A percentile compares a stretch with the other conserved stretches of the same genome.
phyloP scores from a whole-genome alignment of 2,329 filamentous ascomycete species.

The Pseudopyricularia javanii region DNA sequence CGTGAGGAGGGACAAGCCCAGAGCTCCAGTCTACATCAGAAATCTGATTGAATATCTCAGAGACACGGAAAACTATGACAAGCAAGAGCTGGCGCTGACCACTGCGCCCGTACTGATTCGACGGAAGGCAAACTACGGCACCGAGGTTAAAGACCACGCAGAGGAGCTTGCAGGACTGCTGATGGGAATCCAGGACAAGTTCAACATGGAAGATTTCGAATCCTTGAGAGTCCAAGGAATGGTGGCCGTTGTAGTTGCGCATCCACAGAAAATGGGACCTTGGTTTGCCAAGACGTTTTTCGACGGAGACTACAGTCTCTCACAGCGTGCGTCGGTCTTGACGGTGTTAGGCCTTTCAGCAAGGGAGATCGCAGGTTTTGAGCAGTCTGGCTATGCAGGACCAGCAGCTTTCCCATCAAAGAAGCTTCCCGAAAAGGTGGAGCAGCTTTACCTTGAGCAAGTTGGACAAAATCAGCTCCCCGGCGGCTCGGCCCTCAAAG shows the following conservation, averaged over 20 bases:
- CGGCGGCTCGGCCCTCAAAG: slow-evolving; percentile 24
- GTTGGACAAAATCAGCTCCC: slow-evolving; percentile 5
- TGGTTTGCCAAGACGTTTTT: slow-evolving; percentile 84
- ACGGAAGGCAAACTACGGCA: slow-evolving; percentile 78
- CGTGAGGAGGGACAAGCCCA: slow-evolving; percentile 70
- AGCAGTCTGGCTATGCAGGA: slow-evolving; percentile 35
- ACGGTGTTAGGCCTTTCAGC: slow-evolving; percentile 71
- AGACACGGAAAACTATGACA: slow-evolving; percentile 74
- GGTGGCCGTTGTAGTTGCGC: slow-evolving; percentile 66
- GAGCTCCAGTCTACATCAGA: slow-evolving; percentile 79
- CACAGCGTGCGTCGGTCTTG: slow-evolving; percentile 71
- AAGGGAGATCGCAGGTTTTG: slow-evolving; percentile 72
- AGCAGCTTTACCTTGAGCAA: slow-evolving; percentile 50
- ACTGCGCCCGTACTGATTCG: slow-evolving; percentile 73
- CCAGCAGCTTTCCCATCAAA: slow-evolving; percentile 65
- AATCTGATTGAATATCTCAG: slow-evolving; percentile 70
- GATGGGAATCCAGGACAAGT: slow-evolving; percentile 74
- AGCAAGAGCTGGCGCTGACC: slow-evolving; percentile 65
- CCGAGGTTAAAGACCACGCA: slow-evolving; percentile 73
- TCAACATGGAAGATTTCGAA: slow-evolving; percentile 67
- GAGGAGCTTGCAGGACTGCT: slow-evolving; percentile 69
- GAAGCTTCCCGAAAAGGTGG: slow-evolving; percentile 59
- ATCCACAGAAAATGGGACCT: slow-evolving; percentile 65
- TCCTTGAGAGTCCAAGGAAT: slow-evolving; percentile 67
- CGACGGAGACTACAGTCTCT: slow-evolving; percentile 79